phyloP scores from a whole-genome alignment of 345 rosid genomes.

The Geranium brycei region DNA sequence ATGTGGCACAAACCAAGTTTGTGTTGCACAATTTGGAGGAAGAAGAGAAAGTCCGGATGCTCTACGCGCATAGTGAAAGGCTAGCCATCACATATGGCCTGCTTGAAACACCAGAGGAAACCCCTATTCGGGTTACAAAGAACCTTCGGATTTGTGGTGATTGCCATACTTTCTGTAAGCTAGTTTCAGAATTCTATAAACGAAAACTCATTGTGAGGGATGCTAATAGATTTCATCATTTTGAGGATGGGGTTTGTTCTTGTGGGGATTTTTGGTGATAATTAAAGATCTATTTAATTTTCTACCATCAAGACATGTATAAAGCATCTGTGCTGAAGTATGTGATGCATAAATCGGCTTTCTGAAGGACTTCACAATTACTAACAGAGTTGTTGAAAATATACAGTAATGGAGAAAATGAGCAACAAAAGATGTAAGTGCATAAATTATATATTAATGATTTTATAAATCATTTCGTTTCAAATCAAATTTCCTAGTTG shows the following conservation, averaged over 20 bases:
- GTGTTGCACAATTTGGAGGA: conserved; percentile 55
- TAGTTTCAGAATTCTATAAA: conserved; percentile 45
- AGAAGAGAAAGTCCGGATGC: conserved; percentile 53
- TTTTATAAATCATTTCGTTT: not conserved
- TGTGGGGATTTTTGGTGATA: conserved; percentile 71
- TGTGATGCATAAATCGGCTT: not conserved
- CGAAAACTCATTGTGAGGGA: conserved; percentile 63
- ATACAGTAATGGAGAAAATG: not conserved
- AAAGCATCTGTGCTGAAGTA: not conserved
- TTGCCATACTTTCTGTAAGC: conserved; percentile 69
- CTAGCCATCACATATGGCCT: conserved; percentile 63
- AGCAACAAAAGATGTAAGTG: not conserved
- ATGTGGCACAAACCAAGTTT: conserved; percentile 52
- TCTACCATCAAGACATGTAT: not conserved
- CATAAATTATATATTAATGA: not conserved
- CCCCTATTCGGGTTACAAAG: conserved; percentile 50
- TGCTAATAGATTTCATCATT: conserved; percentile 82
- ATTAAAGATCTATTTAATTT: not conserved
- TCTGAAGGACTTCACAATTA: no score
- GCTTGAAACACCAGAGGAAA: conserved; percentile 30
- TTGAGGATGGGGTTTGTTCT: conserved; percentile 62
- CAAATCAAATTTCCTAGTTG: not conserved
- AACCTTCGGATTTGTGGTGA: conserved; percentile 71
- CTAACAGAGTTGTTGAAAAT: no score
- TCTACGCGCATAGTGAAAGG: conserved; percentile 73